Evolutionary conservation across 495 filamentous ascomycete genomes (phyloP), one percentile per base, ranked within the genome.

Genomic region (Sabuloglossum arenarium): DNA sequence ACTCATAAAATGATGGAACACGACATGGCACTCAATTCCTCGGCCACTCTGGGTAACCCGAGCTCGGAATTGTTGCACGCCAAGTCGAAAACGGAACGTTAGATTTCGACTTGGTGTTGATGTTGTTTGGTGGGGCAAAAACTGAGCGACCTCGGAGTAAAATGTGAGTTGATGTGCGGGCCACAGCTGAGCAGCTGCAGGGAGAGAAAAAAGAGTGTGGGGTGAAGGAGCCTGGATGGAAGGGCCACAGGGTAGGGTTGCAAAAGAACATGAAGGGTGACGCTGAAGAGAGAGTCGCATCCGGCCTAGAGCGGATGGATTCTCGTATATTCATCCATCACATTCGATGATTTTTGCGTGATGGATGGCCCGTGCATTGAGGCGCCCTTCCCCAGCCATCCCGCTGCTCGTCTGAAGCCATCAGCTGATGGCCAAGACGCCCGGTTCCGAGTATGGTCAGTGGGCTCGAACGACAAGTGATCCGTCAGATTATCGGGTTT

Each of bases 121-220:
- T 51, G 24, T n/a, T n/a, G n/a, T 30, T 51, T 51, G 47, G 47
- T 51, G 47, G 47, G 47, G 47, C 47, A 51, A 51, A 29, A 27
- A 11, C 24, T 51, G 47, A 51, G 47, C 47, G 47, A 51, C 28
- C 47, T 51, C 47, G 47, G 47, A 51, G 24, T 12, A 30, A 14
- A 51, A 29, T 2, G 16, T 29, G 21, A 49, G 39, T 47, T 47
- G 45, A 10, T 27, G 47, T 51, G 47, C 47, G 23, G 14, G 25
- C 45, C 9, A 5, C 25, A 16, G 21, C 3, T 6, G 45, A 6
- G 47, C 24, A 51, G 24, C 14, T 47, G 25, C 47, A 51, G 27
- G 28, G 21, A 1, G 47, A 51, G 27, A n/a, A 51, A 27, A 29
- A 28, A 43, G 21, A 43, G 28, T 23, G 47, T 51, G 47, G 47